Base-by-base conservation (phyloP, 2,329 filamentous ascomycete species). In the Rutstroemia sydowiana region DNA sequence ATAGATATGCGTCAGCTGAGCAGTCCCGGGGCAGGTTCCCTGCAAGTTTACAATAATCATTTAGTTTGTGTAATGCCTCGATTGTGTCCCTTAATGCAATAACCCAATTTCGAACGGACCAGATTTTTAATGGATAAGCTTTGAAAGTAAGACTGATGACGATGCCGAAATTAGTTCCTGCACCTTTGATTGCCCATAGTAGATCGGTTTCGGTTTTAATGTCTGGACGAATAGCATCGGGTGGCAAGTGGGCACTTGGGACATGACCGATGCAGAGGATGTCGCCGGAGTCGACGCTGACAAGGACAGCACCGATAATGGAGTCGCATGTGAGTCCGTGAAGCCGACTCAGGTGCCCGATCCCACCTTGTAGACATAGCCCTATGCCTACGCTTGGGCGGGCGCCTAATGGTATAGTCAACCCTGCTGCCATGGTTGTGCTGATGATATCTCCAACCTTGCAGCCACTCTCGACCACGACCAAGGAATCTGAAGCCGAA, bases 341-440 rank as follows among this genome's bases (percentile, higher is more conserved):
- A 8, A 59, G 34, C 47, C 59, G 56, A 32, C 53, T 44, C 10
- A 61, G 47, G 40, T 60, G 57, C 2, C 81, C 80, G 45, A 85
- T 80, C 48, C 81, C 81, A 37, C 82, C 82, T 68, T 85, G 80
- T 43, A 85, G 68, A 78, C 79, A 84, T 13, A 81, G 58, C 0
- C 82, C 82, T 0, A 78, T 74, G 2, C 82, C 81, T 23, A 85
- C 79, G 57, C 79, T 84, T 56, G 81, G 81, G 5, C 81, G 77
- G 23, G 78, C 63, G 2, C 81, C 82, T 3, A 85, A 63, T 0
- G 81, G 80, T 2, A 85, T 74, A 51, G 75, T 77, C 48, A 84
- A 1, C 2, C 74, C 76, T 0, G 57, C 68, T 1, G 52, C 65
- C 69, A 75, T 74, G 45, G 57, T 44, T 45, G 52, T 53, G 36